These are phyloP conservation scores for Staphylotrichum longicolle DNA, from an alignment of 495 filamentous ascomycete species.

Conservation along the genomic window DNA sequence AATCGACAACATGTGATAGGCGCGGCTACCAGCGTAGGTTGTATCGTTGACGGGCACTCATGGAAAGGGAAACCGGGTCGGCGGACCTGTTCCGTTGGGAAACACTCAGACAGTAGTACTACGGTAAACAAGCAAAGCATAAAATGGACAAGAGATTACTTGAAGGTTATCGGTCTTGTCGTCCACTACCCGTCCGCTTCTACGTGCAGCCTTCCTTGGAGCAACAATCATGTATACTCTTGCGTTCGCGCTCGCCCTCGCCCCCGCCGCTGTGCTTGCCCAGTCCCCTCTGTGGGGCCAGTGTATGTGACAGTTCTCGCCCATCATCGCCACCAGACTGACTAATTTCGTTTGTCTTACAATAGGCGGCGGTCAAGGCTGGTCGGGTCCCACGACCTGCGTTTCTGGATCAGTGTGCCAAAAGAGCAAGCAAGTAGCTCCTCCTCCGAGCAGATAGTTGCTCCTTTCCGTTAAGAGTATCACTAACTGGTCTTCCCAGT, in stretches of 20 bases:
- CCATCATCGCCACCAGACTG: background rate
- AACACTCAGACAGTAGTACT: background rate
- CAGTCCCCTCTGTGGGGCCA: conserved; percentile 15
- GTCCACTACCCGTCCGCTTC: conserved; percentile 6
- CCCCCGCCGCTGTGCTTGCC: conserved; percentile 14
- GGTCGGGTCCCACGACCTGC: conserved; percentile 10
- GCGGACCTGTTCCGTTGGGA: background rate
- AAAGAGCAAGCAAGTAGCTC: conserved; percentile 8
- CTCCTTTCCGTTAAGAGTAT: background rate
- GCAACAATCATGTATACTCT: conserved; percentile 15
- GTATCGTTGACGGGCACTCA: background rate
- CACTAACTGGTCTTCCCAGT: conserved; percentile 10
- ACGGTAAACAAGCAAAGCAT: conserved; percentile 5
- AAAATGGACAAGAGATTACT: conserved; percentile 8
- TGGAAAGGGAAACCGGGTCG: background rate
- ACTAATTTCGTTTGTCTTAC: background rate
- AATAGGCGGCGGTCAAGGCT: conserved; percentile 12
- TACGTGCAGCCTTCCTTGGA: background rate
- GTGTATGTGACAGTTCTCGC: conserved; percentile 11
- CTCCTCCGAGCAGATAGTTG: background rate
- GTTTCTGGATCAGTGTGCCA: conserved; percentile 10
- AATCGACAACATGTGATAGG: background rate
- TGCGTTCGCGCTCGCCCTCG: conserved; percentile 8
- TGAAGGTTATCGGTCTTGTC: background rate
- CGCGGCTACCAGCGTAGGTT: conserved; percentile 1